phyloP scores from a whole-genome alignment of 108 stramenopile genomes.

The Epipyxis sp. region DNA sequence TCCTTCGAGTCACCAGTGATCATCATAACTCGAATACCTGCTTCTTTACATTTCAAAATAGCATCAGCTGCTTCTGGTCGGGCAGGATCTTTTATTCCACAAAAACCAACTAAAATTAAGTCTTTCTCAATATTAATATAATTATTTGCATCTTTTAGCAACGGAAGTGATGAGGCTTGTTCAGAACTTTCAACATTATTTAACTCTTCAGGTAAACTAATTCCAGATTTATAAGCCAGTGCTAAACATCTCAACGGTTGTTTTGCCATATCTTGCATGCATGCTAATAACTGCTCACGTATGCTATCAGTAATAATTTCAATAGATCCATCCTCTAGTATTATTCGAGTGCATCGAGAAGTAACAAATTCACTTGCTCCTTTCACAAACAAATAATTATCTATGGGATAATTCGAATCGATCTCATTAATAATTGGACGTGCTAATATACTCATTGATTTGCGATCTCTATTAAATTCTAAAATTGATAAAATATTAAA shows the following conservation, averaged over 20 bases:
- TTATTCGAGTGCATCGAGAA: conserved; percentile 80
- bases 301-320: conserved; percentile 63
- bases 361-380: conserved; percentile 90
- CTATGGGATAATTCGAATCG: background rate
- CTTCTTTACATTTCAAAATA: conserved; percentile 73
- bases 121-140: conserved; percentile 83
- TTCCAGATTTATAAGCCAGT: conserved; percentile 77
- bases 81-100: conserved; percentile 96
- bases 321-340: conserved; percentile 73
- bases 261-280: conserved; percentile 72
- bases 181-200: conserved; percentile 32
- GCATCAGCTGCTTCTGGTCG: conserved; percentile 92
- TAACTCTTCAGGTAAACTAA: conserved; percentile 50
- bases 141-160: conserved; percentile 59
- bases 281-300: conserved; percentile 61
- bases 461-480: conserved; percentile 74
- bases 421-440: background rate
- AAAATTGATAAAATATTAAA: conserved; percentile 77
- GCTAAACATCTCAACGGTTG: conserved; percentile 87
- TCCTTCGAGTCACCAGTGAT: conserved; percentile 96
- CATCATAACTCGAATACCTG: conserved; percentile 96
- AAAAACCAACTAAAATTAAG: conserved; percentile 85
- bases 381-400: conserved; percentile 87
- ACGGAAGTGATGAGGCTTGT: conserved; percentile 30
- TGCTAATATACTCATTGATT: conserved; percentile 55